Conservation (phyloP, 2,329 filamentous ascomycete species). For the Verticillium longisporum region DNA sequence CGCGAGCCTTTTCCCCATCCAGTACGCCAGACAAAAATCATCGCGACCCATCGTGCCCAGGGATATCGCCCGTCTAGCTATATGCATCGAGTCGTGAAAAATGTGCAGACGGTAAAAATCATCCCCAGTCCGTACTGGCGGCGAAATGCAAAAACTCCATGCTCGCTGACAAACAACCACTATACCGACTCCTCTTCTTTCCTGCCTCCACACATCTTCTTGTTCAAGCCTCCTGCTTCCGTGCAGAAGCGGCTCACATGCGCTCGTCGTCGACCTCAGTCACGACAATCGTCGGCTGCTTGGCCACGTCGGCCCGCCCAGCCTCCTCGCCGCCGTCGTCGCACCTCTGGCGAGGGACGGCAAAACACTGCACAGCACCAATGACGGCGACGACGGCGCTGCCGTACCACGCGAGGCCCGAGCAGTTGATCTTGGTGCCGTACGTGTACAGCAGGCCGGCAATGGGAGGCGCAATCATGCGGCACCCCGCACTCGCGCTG, state of each 20-base stretch:
- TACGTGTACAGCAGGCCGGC: constrained; percentile 56
- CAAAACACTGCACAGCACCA: constrained; percentile 55
- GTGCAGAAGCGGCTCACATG: background rate
- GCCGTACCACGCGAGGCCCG: constrained; percentile 57
- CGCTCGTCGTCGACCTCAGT: constrained; percentile 9
- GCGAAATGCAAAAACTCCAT: background rate
- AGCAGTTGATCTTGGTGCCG: constrained; percentile 52
- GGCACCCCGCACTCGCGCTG: constrained; percentile 57
- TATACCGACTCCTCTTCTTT: too few species aligned
- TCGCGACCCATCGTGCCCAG: background rate
- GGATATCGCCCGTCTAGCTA: background rate
- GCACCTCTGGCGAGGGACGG: constrained; percentile 28
- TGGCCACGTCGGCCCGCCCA: constrained; percentile 1
- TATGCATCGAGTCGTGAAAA: background rate
- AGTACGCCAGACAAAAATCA: background rate
- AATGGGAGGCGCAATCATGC: constrained; percentile 60
- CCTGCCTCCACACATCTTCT: too few species aligned
- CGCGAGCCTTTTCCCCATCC: background rate
- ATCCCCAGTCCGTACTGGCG: background rate
- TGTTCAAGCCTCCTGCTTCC: too few species aligned
- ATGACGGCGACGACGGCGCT: constrained; percentile 49
- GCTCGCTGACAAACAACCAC: background rate
- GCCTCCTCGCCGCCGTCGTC: constrained; percentile 6
- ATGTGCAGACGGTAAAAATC: background rate
- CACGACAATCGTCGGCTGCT: constrained; percentile 7